Conservation (phyloP, 1,284 basidiomycete species). For the Neonothopanus nambi region DNA sequence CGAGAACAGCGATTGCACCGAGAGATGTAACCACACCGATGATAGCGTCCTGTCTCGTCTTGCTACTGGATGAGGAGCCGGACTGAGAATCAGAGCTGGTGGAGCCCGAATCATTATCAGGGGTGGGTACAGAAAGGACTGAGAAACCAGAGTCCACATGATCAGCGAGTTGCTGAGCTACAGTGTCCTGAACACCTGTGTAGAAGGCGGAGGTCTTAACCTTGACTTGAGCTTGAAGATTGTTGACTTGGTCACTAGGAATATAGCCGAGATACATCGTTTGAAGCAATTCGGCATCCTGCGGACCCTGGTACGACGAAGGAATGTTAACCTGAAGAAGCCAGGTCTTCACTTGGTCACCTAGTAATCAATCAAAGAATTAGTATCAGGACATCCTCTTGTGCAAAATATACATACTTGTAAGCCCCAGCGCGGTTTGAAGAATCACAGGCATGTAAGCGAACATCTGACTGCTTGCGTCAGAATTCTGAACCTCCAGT, state of each 20-base stretch:
- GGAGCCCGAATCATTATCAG: constrained; percentile 25
- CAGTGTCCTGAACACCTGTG: constrained; percentile 38
- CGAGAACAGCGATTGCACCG: constrained; percentile 67
- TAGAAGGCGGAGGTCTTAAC: constrained; percentile 61
- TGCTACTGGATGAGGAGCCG: constrained; percentile 29
- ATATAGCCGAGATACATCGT: constrained; percentile 68
- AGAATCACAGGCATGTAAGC: constrained; percentile 56
- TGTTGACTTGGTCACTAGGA: constrained; percentile 44
- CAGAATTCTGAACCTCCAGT: constrained; percentile 52
- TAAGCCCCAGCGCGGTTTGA: constrained; percentile 45
- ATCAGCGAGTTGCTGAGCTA: constrained; percentile 50
- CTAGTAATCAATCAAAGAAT: constrained; percentile 19
- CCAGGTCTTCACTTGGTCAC: constrained; percentile 49
- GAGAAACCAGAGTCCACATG: constrained; percentile 62
- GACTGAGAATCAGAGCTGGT: constrained; percentile 22
- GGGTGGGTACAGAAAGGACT: constrained; percentile 46
- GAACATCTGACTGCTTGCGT: constrained; percentile 65
- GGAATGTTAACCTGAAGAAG: constrained; percentile 64
- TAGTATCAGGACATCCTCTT: background rate
- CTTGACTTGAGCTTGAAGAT: constrained; percentile 57
- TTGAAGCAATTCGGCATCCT: constrained; percentile 47
- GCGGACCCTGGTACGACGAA: constrained; percentile 43
- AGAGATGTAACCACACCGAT: constrained; percentile 79
- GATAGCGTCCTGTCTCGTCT: constrained; percentile 69
- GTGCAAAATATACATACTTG: constrained; percentile 38